Conservation (phyloP, 257 asterid genomes). For the Solanum gandarillasii region DNA sequence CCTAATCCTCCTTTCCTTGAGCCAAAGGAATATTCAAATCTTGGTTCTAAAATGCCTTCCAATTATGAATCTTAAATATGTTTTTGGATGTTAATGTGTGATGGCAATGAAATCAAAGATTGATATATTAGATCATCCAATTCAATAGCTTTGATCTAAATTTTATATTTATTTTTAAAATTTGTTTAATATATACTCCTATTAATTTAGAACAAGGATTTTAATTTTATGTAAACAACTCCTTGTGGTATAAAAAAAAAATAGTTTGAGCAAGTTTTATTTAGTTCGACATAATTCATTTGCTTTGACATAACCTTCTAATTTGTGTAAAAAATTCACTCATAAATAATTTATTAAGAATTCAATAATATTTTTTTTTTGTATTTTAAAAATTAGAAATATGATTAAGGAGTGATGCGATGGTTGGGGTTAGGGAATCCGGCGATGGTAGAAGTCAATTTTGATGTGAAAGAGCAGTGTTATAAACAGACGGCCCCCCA, state of each 20-base stretch:
- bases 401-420: not conserved
- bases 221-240: not conserved
- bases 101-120: not conserved
- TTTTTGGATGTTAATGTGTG: not conserved
- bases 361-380: too few relatives aligned
- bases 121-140: not conserved
- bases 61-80: not conserved
- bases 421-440: not conserved
- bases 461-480: not conserved
- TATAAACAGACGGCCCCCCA: not conserved
- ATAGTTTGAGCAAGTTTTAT: not conserved
- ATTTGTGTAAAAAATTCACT: not conserved
- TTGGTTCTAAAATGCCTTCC: not conserved
- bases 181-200: not conserved
- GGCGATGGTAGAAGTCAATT: not conserved
- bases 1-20: not conserved
- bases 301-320: not conserved
- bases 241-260: not conserved
- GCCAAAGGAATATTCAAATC: not conserved
- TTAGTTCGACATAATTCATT: not conserved
- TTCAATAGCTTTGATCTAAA: not conserved
- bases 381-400: not conserved
- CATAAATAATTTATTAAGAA: too few relatives aligned
- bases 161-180: not conserved
- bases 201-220: not conserved